These are phyloP conservation scores for Mortierella sp. DNA, from an alignment of 371 early-diverging fungal genomes.

Conservation along the genomic window DNA sequence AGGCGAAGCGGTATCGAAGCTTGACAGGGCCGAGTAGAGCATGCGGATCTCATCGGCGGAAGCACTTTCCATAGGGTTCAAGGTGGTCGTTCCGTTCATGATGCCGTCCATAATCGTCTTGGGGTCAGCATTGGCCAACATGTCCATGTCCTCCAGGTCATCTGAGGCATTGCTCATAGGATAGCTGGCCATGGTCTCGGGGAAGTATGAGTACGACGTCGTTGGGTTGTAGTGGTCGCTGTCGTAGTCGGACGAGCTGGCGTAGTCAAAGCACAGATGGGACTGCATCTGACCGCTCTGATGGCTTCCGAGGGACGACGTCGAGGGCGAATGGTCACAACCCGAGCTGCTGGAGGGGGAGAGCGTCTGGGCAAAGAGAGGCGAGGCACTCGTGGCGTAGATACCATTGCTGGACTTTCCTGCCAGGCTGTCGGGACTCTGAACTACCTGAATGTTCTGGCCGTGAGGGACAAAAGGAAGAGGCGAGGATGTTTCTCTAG, in stretches of 20 bases:
- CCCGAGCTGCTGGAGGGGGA: conserved; percentile 31
- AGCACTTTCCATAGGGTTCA: conserved; percentile 50
- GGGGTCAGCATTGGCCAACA: conserved; percentile 30
- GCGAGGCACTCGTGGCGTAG: conserved; percentile 22
- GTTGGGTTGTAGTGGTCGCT: conserved; percentile 49
- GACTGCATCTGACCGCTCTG: conserved; percentile 31
- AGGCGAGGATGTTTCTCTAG: conserved; percentile 38
- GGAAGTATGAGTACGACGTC: conserved; percentile 50
- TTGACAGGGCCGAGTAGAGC: conserved; percentile 52
- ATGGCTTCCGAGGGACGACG: conserved; percentile 25
- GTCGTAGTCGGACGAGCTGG: conserved; percentile 55
- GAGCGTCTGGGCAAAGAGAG: conserved; percentile 45
- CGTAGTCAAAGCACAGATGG: conserved; percentile 51
- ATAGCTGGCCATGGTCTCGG: conserved; percentile 40
- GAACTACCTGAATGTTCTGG: conserved; percentile 27
- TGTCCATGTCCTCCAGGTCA: conserved; percentile 52
- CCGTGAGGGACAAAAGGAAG: conserved; percentile 39
- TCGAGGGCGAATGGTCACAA: conserved; percentile 34
- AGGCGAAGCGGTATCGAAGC: conserved; percentile 43
- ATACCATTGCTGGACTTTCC: conserved; percentile 23
- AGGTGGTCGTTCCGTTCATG: conserved; percentile 48
- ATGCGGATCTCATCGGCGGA: conserved; percentile 52
- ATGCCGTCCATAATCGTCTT: conserved; percentile 53
- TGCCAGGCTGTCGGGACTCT: conserved; percentile 33
- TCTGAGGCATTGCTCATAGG: conserved; percentile 56